Conservation (phyloP, 495 filamentous ascomycete genomes). For the Talaromyces adpressus region DNA sequence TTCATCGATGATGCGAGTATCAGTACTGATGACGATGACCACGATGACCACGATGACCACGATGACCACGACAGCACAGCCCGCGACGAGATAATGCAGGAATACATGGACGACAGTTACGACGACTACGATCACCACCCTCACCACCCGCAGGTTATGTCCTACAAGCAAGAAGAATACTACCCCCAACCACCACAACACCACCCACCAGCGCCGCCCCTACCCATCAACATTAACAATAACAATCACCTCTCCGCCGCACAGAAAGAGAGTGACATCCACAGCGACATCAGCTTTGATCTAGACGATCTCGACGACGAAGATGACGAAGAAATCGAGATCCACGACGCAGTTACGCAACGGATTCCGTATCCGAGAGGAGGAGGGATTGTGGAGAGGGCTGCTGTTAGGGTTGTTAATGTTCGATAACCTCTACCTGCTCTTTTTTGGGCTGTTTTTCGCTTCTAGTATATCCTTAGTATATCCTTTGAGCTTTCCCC, state of each 20-base stretch:
- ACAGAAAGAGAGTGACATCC: background rate
- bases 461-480: background rate
- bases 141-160: background rate
- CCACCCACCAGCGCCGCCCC: background rate
- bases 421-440: background rate
- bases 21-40: background rate
- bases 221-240: background rate
- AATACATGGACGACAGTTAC: slow-evolving; percentile 3
- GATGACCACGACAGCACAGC: background rate
- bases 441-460: background rate
- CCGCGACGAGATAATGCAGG: slow-evolving; percentile 5
- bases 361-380: background rate
- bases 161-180: background rate
- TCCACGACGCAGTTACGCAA: slow-evolving; percentile 7
- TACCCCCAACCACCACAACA: background rate
- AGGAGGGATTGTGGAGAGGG: slow-evolving; percentile 4
- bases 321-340: slow-evolving; percentile 1
- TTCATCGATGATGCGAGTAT: background rate
- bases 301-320: slow-evolving; percentile 1
- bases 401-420: slow-evolving; percentile 7
- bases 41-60: background rate
- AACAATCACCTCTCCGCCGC: background rate
- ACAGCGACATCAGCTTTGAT: background rate
- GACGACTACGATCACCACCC: background rate
- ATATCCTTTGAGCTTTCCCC: background rate